These are phyloP conservation scores for Fusarium pilosicola DNA, from an alignment of 2,329 filamentous ascomycete species.

Conservation along the genomic window DNA sequence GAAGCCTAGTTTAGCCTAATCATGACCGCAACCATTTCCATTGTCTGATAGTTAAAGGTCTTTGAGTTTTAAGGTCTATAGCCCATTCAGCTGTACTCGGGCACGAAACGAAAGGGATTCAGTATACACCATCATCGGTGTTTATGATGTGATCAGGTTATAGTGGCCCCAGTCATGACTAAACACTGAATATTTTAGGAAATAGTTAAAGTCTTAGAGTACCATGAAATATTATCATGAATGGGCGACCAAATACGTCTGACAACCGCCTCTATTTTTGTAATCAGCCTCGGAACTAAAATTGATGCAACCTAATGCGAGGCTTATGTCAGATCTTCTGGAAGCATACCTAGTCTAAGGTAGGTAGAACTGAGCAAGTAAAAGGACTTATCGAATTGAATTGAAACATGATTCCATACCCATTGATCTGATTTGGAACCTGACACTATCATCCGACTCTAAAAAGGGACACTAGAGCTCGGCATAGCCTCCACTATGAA, in stretches of 20 bases:
- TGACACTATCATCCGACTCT: neutral
- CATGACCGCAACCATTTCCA: too few relatives aligned
- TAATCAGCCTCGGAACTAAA: neutral
- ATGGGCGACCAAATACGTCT: neutral
- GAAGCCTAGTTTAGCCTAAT: neutral
- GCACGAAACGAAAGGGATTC: neutral
- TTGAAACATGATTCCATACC: conserved; percentile 29
- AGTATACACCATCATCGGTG: conserved; percentile 9
- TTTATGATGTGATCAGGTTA: conserved; percentile 10
- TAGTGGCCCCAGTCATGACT: neutral
- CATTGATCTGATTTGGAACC: conserved; percentile 4
- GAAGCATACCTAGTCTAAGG: neutral
- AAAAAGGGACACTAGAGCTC: conserved; percentile 6
- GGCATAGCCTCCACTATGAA: neutral
- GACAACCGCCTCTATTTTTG: neutral
- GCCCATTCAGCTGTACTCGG: neutral
- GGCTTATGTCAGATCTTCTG: neutral
- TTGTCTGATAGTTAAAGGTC: neutral
- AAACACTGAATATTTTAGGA: neutral
- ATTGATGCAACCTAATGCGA: neutral
- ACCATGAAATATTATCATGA: neutral
- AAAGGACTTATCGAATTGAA: neutral
- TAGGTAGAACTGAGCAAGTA: neutral
- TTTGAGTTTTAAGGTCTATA: neutral
- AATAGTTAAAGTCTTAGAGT: neutral